Evolutionary conservation across 495 filamentous ascomycete species (phyloP).

Genomic region (Penicillium bialowiezense): DNA sequence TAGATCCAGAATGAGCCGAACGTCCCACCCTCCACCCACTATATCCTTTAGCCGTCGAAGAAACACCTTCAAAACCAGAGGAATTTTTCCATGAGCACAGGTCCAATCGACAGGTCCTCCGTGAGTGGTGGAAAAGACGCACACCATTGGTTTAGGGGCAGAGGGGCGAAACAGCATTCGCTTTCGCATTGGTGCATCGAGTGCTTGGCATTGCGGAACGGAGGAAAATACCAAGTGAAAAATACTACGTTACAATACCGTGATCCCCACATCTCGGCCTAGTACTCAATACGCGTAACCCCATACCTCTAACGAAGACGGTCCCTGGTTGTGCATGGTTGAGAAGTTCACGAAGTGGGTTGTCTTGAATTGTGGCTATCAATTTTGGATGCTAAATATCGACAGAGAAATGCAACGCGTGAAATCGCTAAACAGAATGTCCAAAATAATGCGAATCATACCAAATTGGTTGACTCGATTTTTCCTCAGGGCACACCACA

Average conservation of each 20-base stretch:
- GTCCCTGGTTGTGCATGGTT: neutral
- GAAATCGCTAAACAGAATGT: neutral
- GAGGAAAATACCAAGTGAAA: conserved; percentile 4
- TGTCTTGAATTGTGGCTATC: neutral
- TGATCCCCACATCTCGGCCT: conserved; percentile 1
- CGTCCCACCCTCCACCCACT: neutral
- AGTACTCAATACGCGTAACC: too few relatives aligned
- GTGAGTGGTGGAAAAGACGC: conserved; percentile 1
- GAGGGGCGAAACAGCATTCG: too few relatives aligned
- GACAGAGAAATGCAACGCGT: neutral
- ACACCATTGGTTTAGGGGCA: neutral
- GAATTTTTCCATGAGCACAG: neutral
- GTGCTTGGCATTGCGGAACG: neutral
- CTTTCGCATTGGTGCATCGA: neutral
- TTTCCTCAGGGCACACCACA: neutral
- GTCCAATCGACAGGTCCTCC: neutral
- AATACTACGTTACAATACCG: conserved; percentile 9
- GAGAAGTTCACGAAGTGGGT: neutral
- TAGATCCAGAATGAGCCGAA: neutral
- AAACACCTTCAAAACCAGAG: neutral
- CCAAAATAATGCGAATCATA: neutral
- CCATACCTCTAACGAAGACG: neutral
- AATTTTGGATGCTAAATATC: neutral
- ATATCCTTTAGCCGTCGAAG: neutral
- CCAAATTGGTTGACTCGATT: conserved; percentile 1